Conservation (phyloP, 1,284 basidiomycete species). For the Ganoderma lucidum region DNA sequence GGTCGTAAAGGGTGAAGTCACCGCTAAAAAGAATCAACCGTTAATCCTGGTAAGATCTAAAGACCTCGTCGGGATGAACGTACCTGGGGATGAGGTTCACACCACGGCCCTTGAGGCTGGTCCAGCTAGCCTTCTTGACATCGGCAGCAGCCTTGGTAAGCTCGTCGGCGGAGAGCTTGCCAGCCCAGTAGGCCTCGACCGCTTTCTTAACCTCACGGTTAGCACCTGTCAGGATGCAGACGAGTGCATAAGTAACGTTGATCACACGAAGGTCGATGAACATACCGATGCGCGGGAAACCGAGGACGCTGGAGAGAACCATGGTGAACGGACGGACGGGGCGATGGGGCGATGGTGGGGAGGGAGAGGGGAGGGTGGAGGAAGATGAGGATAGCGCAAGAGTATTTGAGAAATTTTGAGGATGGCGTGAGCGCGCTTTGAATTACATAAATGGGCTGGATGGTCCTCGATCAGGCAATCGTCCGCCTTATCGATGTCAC, state of each 20-base stretch:
- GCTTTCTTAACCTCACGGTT: constrained; percentile 99
- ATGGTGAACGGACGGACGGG: constrained; percentile 50
- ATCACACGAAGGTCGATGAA: constrained; percentile 24
- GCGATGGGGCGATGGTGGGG: constrained; percentile 38
- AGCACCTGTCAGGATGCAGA: constrained; percentile 60
- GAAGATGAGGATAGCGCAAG: constrained; percentile 17
- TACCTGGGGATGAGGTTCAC: constrained; percentile 95
- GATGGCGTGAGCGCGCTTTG: constrained; percentile 35
- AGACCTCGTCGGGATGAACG: constrained; percentile 37
- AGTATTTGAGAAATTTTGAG: constrained; percentile 31
- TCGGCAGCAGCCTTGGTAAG: constrained; percentile 91
- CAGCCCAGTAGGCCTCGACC: constrained; percentile 97
- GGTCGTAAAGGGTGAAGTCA: constrained; percentile 99
- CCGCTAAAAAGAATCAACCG: constrained; percentile 63
- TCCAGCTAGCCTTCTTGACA: constrained; percentile 93
- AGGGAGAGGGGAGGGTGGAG: constrained; percentile 25
- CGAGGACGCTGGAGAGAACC: constrained; percentile 89
- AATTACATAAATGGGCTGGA: constrained; percentile 29
- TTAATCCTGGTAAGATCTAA: constrained; percentile 10
- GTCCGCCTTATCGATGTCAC: constrained; percentile 27
- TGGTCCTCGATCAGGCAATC: constrained; percentile 27
- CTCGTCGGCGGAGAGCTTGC: constrained; percentile 90
- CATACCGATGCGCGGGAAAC: constrained; percentile 96
- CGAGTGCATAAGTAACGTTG: constrained; percentile 10
- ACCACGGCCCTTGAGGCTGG: constrained; percentile 85